Conservation (phyloP, 2,329 filamentous ascomycete genomes). For the Apiospora pterosperma region DNA sequence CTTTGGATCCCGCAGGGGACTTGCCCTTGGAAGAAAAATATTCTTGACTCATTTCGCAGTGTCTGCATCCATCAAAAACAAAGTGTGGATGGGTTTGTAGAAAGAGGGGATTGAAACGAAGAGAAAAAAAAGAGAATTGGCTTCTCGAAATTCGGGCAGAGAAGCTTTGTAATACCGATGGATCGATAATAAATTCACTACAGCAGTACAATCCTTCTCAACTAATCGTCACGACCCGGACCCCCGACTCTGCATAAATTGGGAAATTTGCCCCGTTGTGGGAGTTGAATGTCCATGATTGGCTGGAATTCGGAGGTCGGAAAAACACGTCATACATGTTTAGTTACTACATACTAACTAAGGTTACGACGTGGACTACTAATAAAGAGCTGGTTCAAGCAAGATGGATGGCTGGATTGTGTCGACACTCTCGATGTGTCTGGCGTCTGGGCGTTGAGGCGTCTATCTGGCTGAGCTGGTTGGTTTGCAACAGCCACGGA, state of each 20-base stretch:
- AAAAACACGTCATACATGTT: slow-evolving; percentile 14
- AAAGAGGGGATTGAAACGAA: not conserved
- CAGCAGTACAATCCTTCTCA: not conserved
- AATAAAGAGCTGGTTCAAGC: not conserved
- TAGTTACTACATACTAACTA: no score
- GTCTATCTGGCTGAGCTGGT: not conserved
- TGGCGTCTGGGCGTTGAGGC: no score
- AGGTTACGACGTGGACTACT: no score
- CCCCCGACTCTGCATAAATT: slow-evolving; percentile 4
- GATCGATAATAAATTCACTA: not conserved
- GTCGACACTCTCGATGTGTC: not conserved
- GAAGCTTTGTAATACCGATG: not conserved
- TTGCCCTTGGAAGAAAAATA: slow-evolving; percentile 36
- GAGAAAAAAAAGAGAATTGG: not conserved
- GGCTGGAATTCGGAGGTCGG: slow-evolving; percentile 9
- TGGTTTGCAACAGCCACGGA: not conserved
- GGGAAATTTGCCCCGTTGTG: slow-evolving; percentile 8
- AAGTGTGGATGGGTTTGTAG: not conserved
- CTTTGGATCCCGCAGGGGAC: slow-evolving; percentile 25
- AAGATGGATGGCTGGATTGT: not conserved
- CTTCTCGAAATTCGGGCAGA: not conserved
- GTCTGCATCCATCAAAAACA: slow-evolving; percentile 27
- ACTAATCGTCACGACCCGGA: not conserved
- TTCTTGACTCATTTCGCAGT: slow-evolving; percentile 56
- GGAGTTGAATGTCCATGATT: slow-evolving; percentile 6